Evolutionary conservation across 1,284 basidiomycete genomes (phyloP), one percentile per base, ranked within the genome.

Genomic region (Cerrena zonata): DNA sequence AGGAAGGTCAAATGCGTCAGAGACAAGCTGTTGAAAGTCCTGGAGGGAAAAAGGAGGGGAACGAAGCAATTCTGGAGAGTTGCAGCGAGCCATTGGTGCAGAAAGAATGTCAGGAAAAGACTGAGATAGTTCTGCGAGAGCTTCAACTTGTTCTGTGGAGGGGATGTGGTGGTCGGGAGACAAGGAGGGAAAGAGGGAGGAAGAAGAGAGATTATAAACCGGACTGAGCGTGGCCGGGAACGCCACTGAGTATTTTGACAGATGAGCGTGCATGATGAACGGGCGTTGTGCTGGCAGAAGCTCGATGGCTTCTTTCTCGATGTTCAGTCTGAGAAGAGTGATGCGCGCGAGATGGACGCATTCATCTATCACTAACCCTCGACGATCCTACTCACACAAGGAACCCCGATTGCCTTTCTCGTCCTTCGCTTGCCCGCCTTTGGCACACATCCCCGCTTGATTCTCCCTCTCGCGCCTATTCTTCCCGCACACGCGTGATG

Each of bases 11-110:
- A 40, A 47, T 18, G 50, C 39, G 12, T 13, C 25, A 12, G 45
- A 43, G 25, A 50, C 49, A 24, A 51, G 37, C n/a, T 51, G 45
- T 21, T 47, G 49, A 26, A 47, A 47, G 45, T 54, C 49, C 36
- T 34, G 21, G 19, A 41, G 39, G 45, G 41, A 45, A 22, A 50
- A 42, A 30, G 43, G 43, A 2, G 46, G 37, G 21, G 37, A 37
- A 13, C 37, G 46, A 15, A n/a, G 21, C 30, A 15, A 15, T 27
- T 48, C 23, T 34, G 30, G 36, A 18, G 30, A 34, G n/a, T n/a
- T n/a, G n/a, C n/a, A n/a, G n/a, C 21, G 45, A 10, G 36, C 24
- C 37, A 13, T 40, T 48, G 47, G 22, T 15, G 19, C 18, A 41
- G 21, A 23, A 30, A 34, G 39, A 23, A 45, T 42, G 41, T 18